Evolutionary conservation across 768 basidiomycete species (phyloP).

Genomic region (Guyanaporus albipodus): DNA sequence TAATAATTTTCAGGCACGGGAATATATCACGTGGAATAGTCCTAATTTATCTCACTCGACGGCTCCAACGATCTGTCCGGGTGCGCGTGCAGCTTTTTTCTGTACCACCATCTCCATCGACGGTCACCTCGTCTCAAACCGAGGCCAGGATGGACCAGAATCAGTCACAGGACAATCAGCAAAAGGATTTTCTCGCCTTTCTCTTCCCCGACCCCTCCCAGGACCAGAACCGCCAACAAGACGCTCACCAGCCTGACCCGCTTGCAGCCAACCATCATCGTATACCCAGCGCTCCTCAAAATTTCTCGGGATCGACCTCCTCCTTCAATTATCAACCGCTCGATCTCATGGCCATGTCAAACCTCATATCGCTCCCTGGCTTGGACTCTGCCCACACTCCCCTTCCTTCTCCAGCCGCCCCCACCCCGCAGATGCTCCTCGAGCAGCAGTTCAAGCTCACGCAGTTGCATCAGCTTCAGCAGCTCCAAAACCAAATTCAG

Average conservation of each 20-base stretch:
- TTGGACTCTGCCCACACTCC: constrained; percentile 27
- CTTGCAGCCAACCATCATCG: constrained; percentile 17
- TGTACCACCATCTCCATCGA: constrained; percentile 7
- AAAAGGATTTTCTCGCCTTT: constrained; percentile 35
- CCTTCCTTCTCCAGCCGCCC: constrained; percentile 18
- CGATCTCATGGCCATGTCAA: constrained; percentile 43
- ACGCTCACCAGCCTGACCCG: constrained; percentile 16
- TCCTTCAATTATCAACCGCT: constrained; percentile 35
- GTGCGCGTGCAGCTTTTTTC: constrained; percentile 1
- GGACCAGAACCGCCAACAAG: constrained; percentile 26
- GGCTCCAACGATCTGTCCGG: neutral
- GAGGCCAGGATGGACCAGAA: constrained; percentile 18
- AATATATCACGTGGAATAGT: neutral
- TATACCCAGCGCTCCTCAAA: neutral
- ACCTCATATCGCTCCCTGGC: constrained; percentile 49
- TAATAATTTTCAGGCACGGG: too few relatives aligned
- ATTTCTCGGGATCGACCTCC: constrained; percentile 7
- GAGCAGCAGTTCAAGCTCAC: constrained; percentile 78
- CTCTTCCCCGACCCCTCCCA: constrained; percentile 30
- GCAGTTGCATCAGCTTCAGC: constrained; percentile 73
- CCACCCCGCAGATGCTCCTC: constrained; percentile 49
- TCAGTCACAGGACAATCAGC: constrained; percentile 27
- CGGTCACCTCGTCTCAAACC: neutral
- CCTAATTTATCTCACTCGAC: neutral
- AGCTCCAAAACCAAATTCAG: constrained; percentile 81